Evolutionary conservation across 208 protist species (phyloP).

Genomic region (Crithidia mellificae): DNA sequence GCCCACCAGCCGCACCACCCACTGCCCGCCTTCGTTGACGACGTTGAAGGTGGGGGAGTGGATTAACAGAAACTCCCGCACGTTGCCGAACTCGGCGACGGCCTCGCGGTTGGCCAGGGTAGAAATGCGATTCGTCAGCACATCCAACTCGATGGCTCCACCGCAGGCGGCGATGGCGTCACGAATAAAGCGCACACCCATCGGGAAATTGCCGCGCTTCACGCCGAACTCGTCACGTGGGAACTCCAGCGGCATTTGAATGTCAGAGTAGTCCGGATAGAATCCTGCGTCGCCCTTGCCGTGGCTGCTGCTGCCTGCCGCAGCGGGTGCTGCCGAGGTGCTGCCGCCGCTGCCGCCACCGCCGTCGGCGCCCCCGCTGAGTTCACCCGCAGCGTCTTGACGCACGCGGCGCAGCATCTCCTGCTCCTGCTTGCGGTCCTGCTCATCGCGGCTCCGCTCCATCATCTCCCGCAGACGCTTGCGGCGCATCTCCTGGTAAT

Average conservation of each 20-base stretch:
- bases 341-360: background rate
- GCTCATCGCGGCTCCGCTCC: conserved; percentile 73
- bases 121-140: conserved; percentile 82
- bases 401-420: conserved; percentile 65
- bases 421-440: conserved; percentile 71
- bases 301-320: background rate
- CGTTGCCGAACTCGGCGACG: conserved; percentile 82
- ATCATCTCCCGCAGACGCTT: conserved; percentile 87
- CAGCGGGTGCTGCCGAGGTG: too few relatives aligned
- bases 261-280: conserved; percentile 73
- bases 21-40: conserved; percentile 59
- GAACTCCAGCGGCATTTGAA: conserved; percentile 86
- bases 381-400: conserved; percentile 25
- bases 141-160: conserved; percentile 88
- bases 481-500: conserved; percentile 71
- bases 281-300: background rate
- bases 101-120: conserved; percentile 74
- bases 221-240: conserved; percentile 91
- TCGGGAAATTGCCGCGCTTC: conserved; percentile 84
- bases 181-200: conserved; percentile 90
- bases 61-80: conserved; percentile 90
- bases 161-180: conserved; percentile 81
- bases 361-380: background rate
- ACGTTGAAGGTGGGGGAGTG: conserved; percentile 89
- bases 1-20: conserved; percentile 76